Evolutionary conservation across 139 green algal genomes (phyloP), one percentile per base, ranked within the genome.

Genomic region (Chlorella sp.): DNA sequence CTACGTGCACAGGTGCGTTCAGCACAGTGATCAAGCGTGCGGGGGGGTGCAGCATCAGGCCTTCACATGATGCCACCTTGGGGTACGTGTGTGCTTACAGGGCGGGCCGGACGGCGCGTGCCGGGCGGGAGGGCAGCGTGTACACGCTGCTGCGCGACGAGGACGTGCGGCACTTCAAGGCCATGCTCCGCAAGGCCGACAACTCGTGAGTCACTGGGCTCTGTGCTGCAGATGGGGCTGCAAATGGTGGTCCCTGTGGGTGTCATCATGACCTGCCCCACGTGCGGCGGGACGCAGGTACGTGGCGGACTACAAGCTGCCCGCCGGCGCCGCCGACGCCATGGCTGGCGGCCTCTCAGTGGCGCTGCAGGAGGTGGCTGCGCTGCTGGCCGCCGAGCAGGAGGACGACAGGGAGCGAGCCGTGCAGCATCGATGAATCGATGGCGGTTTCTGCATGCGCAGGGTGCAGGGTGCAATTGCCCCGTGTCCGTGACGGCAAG

Each of bases 111-210:
- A 96, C 91, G 3, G 92, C 92, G 0, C 80, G 92, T n/a, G 92
- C 91, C 14, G 92, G 92, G 17, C 70, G 75, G 5, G 4, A 36
- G 1, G 91, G 91, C 0, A 33, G 69, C 2, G 89, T 89, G 55
- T 89, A 88, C 78, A 93, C 89, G 0, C 73, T 98, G 35, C 76
- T 98, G 33, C 84, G 86, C 23, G 75, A 77, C 26, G 86, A 96
- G 74, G 91, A 98, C 36, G 87, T 95, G 51, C 76, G 78, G 24
- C 89, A 96, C 71, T 98, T 97, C 86, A 93, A 91, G 68, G 70
- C 2, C 10, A 89, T 94, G 88, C 77, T 93, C 59, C 80, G 87
- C 34, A 96, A 96, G 79, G 88, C 86, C 27, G 90, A 94, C 79
- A 95, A 96, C 79, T 87, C 85, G 67, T 72, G 36, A 64, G 66